A percentile compares a stretch with the other conserved stretches of the same genome.
Conservation (phyloP, 495 filamentous ascomycete genomes). For the Staphylotrichum tortipilum region DNA sequence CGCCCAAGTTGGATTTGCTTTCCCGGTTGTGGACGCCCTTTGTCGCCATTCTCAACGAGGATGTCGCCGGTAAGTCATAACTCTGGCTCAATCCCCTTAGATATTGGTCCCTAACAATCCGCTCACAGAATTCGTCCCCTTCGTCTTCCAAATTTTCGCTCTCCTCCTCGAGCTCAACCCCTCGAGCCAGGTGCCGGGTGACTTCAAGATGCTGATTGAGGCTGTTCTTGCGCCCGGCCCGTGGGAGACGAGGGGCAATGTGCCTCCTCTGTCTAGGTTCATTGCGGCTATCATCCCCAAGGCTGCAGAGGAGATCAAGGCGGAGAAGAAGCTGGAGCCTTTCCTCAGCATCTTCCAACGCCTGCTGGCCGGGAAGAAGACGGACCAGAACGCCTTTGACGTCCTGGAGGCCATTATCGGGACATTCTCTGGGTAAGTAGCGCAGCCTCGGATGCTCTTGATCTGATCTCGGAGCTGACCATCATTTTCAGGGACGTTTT, state of each 20-base stretch:
- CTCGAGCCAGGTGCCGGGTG: constrained; percentile 58
- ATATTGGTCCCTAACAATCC: constrained; percentile 11
- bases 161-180: constrained; percentile 79
- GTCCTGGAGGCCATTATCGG: constrained; percentile 71
- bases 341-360: constrained; percentile 90
- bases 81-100: too few species aligned
- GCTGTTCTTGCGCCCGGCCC: constrained; percentile 65
- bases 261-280: constrained; percentile 79
- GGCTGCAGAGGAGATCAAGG: constrained; percentile 58
- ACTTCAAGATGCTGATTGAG: constrained; percentile 65
- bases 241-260: constrained; percentile 89
- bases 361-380: constrained; percentile 61
- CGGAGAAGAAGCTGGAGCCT: constrained; percentile 61
- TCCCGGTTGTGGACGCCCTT: constrained; percentile 70
- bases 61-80: constrained; percentile 69
- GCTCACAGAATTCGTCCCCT: constrained; percentile 78
- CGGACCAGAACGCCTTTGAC: constrained; percentile 78
- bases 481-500: constrained; percentile 47
- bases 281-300: constrained; percentile 77
- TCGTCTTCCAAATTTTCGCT: constrained; percentile 91
- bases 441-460: background rate
- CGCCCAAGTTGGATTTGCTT: constrained; percentile 65
- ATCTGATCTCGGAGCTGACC: constrained; percentile 18
- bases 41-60: constrained; percentile 61
- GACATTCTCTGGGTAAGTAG: constrained; percentile 58